Percentiles rank a stretch among this genome's conserved stretches.
Conservation (phyloP, 1,284 basidiomycete genomes). For the Naganishia sp. region DNA sequence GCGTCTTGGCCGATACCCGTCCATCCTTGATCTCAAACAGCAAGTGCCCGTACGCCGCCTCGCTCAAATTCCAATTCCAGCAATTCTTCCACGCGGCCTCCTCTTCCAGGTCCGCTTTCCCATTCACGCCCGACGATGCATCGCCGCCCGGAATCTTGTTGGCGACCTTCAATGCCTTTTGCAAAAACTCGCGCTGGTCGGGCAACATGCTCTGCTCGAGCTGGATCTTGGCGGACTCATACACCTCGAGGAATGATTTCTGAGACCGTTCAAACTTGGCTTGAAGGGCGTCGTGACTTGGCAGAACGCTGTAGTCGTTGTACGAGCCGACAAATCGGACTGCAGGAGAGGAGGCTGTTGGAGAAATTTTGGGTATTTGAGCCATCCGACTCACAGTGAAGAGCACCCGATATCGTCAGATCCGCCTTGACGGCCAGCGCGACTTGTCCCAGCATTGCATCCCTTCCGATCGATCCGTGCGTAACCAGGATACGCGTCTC, state of each 20-base stretch:
- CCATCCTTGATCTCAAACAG: slow-evolving; percentile 88
- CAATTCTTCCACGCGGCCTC: slow-evolving; percentile 95
- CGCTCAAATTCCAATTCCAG: slow-evolving; percentile 98
- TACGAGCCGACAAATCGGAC: slow-evolving; percentile 92
- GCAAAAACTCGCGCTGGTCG: slow-evolving; percentile 80
- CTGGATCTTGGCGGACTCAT: slow-evolving; percentile 89
- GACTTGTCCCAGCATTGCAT: slow-evolving; percentile 89
- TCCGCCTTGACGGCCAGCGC: slow-evolving; percentile 90
- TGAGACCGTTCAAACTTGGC: slow-evolving; percentile 77
- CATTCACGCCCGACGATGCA: neutral
- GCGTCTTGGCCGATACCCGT: slow-evolving; percentile 85
- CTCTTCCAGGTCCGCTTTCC: slow-evolving; percentile 56
- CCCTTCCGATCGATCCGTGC: slow-evolving; percentile 88
- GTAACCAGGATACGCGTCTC: slow-evolving; percentile 93
- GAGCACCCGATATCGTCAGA: slow-evolving; percentile 87
- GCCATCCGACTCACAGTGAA: slow-evolving; percentile 65
- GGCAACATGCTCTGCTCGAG: slow-evolving; percentile 64
- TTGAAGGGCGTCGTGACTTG: slow-evolving; percentile 84
- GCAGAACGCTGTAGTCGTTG: slow-evolving; percentile 94
- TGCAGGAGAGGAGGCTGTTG: slow-evolving; percentile 29
- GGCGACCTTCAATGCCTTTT: slow-evolving; percentile 82
- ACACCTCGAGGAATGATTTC: slow-evolving; percentile 83
- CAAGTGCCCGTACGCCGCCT: slow-evolving; percentile 87
- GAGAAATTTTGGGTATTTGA: neutral
- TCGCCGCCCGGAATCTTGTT: slow-evolving; percentile 58